These are phyloP conservation scores for Globisporangium ultimum DNA, from an alignment of 352 stramenopile species.

Conservation along the genomic window DNA sequence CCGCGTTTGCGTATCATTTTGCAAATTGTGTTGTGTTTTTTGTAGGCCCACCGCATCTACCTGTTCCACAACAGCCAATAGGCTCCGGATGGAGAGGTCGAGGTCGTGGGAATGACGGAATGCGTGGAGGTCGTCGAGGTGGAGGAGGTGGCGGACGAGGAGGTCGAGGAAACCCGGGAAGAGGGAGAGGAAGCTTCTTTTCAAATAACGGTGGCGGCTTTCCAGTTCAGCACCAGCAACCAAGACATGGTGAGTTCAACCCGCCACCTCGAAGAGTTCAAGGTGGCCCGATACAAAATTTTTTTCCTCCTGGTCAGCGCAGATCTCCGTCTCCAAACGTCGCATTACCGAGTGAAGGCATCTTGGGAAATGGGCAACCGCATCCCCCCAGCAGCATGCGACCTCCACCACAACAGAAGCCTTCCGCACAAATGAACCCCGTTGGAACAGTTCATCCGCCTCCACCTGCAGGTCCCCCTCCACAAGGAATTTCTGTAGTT, in stretches of 20 bases:
- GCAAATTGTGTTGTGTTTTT: not conserved
- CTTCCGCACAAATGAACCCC: not conserved
- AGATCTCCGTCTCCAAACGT: not conserved
- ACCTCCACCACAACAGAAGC: slow-evolving; percentile 1
- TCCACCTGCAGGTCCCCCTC: not conserved
- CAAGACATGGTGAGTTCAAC: not conserved
- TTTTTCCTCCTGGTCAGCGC: not conserved
- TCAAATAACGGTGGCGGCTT: not conserved
- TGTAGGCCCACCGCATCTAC: slow-evolving; percentile 1
- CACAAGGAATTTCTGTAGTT: not conserved
- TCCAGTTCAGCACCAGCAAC: slow-evolving; percentile 2
- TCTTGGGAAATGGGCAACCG: slow-evolving; percentile 5
- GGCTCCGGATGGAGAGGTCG: slow-evolving; percentile 29
- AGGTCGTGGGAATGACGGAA: slow-evolving; percentile 32
- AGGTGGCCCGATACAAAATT: not conserved
- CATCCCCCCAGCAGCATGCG: not conserved
- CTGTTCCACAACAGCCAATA: slow-evolving; percentile 13
- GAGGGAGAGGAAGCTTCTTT: slow-evolving; percentile 14
- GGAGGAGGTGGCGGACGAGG: slow-evolving; percentile 24
- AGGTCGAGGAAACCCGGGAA: slow-evolving; percentile 26
- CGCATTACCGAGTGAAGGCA: not conserved
- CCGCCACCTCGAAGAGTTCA: not conserved
- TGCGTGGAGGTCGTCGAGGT: slow-evolving; percentile 14
- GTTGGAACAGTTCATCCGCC: not conserved
- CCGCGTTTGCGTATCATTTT: too few relatives aligned